Evolutionary conservation across 495 filamentous ascomycete species (phyloP).

Genomic region (Aspergillus nanangensis): DNA sequence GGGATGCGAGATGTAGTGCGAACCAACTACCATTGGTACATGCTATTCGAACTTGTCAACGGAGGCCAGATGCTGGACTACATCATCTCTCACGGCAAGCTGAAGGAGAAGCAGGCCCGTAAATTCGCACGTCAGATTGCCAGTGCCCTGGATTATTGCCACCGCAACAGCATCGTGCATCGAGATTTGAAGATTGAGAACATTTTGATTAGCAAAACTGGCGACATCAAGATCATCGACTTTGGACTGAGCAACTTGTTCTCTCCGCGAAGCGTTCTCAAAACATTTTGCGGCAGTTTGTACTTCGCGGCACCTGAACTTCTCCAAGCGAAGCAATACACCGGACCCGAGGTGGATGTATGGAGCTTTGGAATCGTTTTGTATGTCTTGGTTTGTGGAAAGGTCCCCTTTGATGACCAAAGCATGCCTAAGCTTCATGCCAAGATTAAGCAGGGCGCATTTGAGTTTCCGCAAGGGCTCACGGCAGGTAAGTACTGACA

Average conservation of each 20-base stretch:
- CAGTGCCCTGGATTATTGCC: conserved; percentile 97
- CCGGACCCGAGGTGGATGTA: conserved; percentile 93
- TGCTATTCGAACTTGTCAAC: conserved; percentile 99
- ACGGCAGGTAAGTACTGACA: conserved; percentile 62
- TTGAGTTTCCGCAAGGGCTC: conserved; percentile 94
- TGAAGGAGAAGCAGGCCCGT: conserved; percentile 97
- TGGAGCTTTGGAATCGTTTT: conserved; percentile 99
- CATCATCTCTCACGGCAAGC: conserved; percentile 94
- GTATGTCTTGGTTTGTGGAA: conserved; percentile 95
- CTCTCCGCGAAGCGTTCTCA: conserved; percentile 77
- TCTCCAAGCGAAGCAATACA: conserved; percentile 89
- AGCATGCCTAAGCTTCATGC: conserved; percentile 98
- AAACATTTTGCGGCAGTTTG: conserved; percentile 96
- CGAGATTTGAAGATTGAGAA: conserved; percentile 99
- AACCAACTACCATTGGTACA: conserved; percentile 99
- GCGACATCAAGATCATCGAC: conserved; percentile 99
- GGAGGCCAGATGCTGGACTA: conserved; percentile 99
- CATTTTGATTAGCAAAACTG: conserved; percentile 98
- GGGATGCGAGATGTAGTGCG: conserved; percentile 93
- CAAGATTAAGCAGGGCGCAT: conserved; percentile 96
- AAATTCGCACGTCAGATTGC: conserved; percentile 98
- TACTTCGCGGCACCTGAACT: conserved; percentile 98
- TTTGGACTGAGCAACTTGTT: conserved; percentile 98
- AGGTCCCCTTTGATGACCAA: conserved; percentile 98
- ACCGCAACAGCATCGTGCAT: conserved; percentile 98